phyloP scores from a whole-genome alignment of 257 asterid genomes.

The Gardenia jasminoides region DNA sequence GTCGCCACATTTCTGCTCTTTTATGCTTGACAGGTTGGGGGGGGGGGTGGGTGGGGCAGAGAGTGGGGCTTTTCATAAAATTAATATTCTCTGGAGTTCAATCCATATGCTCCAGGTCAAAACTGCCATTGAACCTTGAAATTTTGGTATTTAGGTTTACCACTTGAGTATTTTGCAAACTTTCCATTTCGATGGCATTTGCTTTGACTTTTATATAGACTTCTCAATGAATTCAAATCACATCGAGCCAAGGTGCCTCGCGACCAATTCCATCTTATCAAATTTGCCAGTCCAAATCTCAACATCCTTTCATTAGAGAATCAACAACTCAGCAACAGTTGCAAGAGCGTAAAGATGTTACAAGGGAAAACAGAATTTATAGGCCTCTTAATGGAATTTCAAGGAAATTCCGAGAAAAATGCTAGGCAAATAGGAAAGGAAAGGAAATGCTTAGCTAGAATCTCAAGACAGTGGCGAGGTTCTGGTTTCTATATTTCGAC shows the following conservation, averaged over 20 bases:
- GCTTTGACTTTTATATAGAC: neutral
- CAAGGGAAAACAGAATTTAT: neutral
- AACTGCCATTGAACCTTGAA: neutral
- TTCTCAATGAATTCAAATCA: neutral
- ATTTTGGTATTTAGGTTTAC: neutral
- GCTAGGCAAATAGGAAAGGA: neutral
- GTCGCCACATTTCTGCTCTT: neutral
- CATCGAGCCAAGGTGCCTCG: neutral
- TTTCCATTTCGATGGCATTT: neutral
- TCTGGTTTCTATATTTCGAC: conserved; percentile 24
- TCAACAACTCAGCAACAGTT: neutral
- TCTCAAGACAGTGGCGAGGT: neutral
- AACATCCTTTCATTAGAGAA: neutral
- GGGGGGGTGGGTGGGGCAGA: no score
- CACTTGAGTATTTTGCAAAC: neutral
- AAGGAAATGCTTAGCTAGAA: neutral
- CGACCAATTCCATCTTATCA: neutral
- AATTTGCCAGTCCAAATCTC: neutral
- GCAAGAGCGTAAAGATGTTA: neutral
- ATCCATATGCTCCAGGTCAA: neutral
- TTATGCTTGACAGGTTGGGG: neutral
- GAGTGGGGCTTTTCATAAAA: neutral
- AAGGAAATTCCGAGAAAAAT: neutral
- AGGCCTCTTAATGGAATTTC: neutral
- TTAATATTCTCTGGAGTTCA: neutral